Conservation (phyloP, 2,329 filamentous ascomycete species). For the Botrytis galanthina region DNA sequence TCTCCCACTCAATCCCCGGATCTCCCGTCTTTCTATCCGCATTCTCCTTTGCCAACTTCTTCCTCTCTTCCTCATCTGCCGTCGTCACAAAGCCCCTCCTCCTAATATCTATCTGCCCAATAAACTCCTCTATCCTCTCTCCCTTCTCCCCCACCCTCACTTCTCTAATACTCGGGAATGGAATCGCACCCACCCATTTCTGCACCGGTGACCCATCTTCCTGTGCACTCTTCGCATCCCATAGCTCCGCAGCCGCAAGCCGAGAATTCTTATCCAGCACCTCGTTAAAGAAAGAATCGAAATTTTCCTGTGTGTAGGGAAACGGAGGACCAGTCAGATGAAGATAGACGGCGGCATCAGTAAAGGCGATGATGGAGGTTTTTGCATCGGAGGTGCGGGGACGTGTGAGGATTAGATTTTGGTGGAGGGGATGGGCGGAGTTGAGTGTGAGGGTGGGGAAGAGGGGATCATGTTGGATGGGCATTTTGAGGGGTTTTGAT, state of each 20-base stretch:
- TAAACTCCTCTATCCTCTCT: background rate
- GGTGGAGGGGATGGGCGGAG: background rate
- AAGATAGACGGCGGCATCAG: background rate
- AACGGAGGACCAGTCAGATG: conserved; percentile 2
- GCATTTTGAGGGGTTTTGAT: background rate
- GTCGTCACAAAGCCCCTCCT: conserved; percentile 1
- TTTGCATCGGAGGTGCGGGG: background rate
- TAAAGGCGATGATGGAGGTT: background rate
- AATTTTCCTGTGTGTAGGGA: conserved; percentile 5
- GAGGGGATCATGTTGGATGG: background rate
- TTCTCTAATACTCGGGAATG: conserved; percentile 16
- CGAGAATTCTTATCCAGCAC: background rate
- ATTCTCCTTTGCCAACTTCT: background rate
- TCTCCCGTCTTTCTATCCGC: background rate
- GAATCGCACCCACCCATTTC: conserved; percentile 6
- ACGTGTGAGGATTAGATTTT: conserved; percentile 14
- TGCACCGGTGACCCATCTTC: background rate
- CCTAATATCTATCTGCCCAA: conserved; percentile 12
- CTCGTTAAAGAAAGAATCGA: background rate
- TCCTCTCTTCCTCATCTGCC: background rate
- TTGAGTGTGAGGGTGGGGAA: background rate
- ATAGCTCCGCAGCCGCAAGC: background rate
- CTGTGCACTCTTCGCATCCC: background rate
- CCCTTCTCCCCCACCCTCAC: background rate
- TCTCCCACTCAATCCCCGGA: conserved; percentile 7